These are phyloP conservation scores for Diaporthe helianthi DNA, from an alignment of 2,329 filamentous ascomycete genomes.

Conservation along the genomic window DNA sequence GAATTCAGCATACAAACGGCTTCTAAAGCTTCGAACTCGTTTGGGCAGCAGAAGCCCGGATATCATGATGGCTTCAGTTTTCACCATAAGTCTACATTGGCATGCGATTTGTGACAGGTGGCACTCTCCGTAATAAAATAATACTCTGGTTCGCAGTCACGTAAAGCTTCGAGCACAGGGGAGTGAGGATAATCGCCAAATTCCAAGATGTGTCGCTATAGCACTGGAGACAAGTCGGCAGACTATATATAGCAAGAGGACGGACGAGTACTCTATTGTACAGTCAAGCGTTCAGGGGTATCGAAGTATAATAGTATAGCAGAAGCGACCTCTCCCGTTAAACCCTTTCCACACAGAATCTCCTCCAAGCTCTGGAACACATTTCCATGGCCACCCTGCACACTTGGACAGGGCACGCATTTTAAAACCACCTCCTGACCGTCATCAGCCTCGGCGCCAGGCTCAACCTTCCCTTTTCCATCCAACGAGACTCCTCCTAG, in stretches of 20 bases:
- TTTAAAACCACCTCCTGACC: background rate
- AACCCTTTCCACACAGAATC: background rate
- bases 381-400: background rate
- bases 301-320: background rate
- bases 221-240: no score
- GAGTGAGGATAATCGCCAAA: fast-evolving
- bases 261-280: background rate
- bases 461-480: background rate
- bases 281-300: background rate
- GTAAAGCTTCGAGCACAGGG: no score
- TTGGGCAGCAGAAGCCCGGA: background rate
- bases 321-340: no score
- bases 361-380: background rate
- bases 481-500: background rate
- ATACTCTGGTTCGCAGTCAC: fast-evolving
- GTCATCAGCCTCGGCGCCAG: background rate
- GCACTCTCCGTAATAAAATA: no score
- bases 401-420: no score
- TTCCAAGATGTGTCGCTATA: background rate
- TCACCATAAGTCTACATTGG: background rate
- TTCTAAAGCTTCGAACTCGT: background rate
- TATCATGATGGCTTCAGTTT: background rate
- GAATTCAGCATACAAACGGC: no score
- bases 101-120: background rate
- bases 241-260: background rate